phyloP scores from a whole-genome alignment of 2,329 filamentous ascomycete genomes.

The Aspergillus fructus region DNA sequence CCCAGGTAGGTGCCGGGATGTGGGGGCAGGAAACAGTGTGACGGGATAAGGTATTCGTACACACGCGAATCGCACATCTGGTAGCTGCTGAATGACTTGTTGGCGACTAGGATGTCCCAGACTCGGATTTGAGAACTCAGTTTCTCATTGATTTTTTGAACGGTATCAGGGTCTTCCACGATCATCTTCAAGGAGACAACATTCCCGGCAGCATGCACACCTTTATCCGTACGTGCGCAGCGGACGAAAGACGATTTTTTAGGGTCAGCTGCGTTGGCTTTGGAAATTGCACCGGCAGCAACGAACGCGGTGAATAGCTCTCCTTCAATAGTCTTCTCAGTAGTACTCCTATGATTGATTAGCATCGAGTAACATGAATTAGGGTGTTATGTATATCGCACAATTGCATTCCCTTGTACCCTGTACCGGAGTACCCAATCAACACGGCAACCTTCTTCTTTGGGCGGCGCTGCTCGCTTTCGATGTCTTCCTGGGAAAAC shows the following conservation, averaged over 20 bases:
- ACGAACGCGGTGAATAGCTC: slow-evolving; percentile 93
- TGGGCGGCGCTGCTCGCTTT: slow-evolving; percentile 78
- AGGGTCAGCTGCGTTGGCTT: slow-evolving; percentile 93
- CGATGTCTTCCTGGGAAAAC: slow-evolving; percentile 78
- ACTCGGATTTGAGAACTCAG: slow-evolving; percentile 87
- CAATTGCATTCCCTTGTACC: slow-evolving; percentile 97
- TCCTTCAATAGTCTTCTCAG: slow-evolving; percentile 91
- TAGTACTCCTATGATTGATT: slow-evolving; percentile 41
- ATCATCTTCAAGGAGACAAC: slow-evolving; percentile 95
- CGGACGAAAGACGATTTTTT: slow-evolving; percentile 94
- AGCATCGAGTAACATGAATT: background rate
- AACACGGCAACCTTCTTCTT: slow-evolving; percentile 97
- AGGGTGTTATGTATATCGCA: slow-evolving; percentile 22
- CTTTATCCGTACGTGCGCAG: slow-evolving; percentile 95
- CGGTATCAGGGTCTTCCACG: slow-evolving; percentile 82
- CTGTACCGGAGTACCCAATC: slow-evolving; percentile 92
- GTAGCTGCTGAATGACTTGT: slow-evolving; percentile 91
- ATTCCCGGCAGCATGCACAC: slow-evolving; percentile 93
- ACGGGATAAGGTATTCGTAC: slow-evolving; percentile 96
- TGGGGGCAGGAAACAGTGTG: slow-evolving; percentile 86
- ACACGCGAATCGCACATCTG: slow-evolving; percentile 91
- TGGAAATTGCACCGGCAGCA: slow-evolving; percentile 86
- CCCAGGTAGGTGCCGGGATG: slow-evolving; percentile 85
- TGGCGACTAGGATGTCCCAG: slow-evolving; percentile 90
- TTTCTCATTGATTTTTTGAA: slow-evolving; percentile 85